These are phyloP conservation scores for Lizonia empirigonia DNA, from an alignment of 2,329 filamentous ascomycete genomes.

Conservation along the genomic window DNA sequence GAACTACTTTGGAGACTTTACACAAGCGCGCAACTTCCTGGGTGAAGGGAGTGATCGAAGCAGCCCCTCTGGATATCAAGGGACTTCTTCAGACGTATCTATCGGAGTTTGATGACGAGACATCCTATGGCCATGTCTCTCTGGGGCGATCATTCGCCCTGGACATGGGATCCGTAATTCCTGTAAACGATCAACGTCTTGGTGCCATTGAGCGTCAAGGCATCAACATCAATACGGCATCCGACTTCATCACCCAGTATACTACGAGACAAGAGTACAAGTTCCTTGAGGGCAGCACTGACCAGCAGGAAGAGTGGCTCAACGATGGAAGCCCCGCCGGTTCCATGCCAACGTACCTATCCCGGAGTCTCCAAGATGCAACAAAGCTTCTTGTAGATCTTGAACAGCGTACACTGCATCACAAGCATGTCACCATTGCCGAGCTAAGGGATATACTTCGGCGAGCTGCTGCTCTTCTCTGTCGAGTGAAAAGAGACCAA, in stretches of 20 bases:
- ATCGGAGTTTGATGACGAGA: constrained; percentile 91
- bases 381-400: constrained; percentile 71
- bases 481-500: constrained; percentile 75
- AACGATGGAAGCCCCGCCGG: constrained; percentile 52
- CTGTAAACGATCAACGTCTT: constrained; percentile 82
- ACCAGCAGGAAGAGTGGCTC: constrained; percentile 68
- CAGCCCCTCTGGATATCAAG: constrained; percentile 92
- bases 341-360: constrained; percentile 29
- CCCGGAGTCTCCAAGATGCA: constrained; percentile 57
- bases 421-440: constrained; percentile 71
- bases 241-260: constrained; percentile 96
- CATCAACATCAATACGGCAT: constrained; percentile 84
- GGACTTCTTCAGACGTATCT: constrained; percentile 94
- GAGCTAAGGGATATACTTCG: constrained; percentile 83
- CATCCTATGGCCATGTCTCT: constrained; percentile 87
- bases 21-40: constrained; percentile 78
- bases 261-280: constrained; percentile 96
- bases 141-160: constrained; percentile 92
- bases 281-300: constrained; percentile 76
- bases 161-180: constrained; percentile 87
- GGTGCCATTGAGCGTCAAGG: constrained; percentile 77
- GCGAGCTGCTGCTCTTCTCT: constrained; percentile 84
- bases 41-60: constrained; percentile 79
- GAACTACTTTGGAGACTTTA: constrained; percentile 76
- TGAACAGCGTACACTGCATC: constrained; percentile 70